Percentiles rank a stretch among this genome's conserved stretches.
phyloP scores from a whole-genome alignment of 2,329 filamentous ascomycete genomes.

The Aspergillus pseudoviridinutans region DNA sequence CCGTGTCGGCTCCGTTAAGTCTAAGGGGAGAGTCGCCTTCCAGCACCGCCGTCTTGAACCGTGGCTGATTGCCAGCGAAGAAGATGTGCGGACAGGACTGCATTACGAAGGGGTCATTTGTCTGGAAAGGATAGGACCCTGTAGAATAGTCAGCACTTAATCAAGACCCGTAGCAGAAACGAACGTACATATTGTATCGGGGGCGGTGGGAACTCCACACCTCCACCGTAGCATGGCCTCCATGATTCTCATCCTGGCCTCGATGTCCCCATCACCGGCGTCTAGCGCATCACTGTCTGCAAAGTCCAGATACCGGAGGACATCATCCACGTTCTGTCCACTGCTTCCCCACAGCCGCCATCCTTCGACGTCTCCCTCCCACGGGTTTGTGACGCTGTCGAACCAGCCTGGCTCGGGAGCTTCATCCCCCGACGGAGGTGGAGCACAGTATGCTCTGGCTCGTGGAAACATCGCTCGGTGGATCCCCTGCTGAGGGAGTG shows the following conservation, averaged over 20 bases:
- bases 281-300: constrained; percentile 24
- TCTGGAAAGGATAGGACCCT: constrained; percentile 97
- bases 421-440: constrained; percentile 30
- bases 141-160: constrained; percentile 9
- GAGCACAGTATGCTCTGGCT: constrained; percentile 61
- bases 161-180: neutral
- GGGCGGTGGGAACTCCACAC: constrained; percentile 85
- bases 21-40: constrained; percentile 43
- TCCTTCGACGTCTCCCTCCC: constrained; percentile 85
- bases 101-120: constrained; percentile 86
- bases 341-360: constrained; percentile 83
- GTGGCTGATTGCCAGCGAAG: constrained; percentile 80
- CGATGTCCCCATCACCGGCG: constrained; percentile 44
- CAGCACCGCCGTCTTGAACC: constrained; percentile 69
- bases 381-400: constrained; percentile 87
- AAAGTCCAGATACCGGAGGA: constrained; percentile 79
- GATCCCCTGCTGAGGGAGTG: constrained; percentile 87
- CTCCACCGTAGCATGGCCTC: constrained; percentile 92
- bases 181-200: constrained; percentile 83
- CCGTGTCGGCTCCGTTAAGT: constrained; percentile 30
- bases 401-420: constrained; percentile 65
- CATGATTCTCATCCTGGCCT: constrained; percentile 81
- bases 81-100: constrained; percentile 83
- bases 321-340: constrained; percentile 90
- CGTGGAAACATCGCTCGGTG: constrained; percentile 87